A percentile compares a stretch with the other conserved stretches of the same genome.
These are phyloP conservation scores for Lenwebbia sp. DNA, from an alignment of 345 rosid genomes.

Conservation along the genomic window DNA sequence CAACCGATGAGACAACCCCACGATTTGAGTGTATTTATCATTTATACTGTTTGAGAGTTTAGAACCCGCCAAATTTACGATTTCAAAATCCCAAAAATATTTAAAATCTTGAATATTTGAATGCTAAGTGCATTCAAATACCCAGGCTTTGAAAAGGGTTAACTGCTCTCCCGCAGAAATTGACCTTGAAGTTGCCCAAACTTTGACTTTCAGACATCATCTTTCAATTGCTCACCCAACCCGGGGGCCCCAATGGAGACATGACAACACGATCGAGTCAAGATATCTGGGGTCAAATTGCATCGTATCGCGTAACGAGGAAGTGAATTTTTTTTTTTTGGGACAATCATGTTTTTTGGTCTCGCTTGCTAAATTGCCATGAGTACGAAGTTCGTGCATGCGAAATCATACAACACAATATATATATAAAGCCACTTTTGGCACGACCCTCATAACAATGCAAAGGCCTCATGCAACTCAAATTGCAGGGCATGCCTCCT, in stretches of 20 bases:
- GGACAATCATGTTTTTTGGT: background rate
- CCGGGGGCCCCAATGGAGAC: background rate
- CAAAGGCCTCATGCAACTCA: background rate
- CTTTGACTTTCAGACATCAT: background rate
- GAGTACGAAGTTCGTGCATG: background rate
- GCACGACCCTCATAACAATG: background rate
- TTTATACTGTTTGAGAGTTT: background rate
- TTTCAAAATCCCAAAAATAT: background rate
- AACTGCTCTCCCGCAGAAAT: background rate
- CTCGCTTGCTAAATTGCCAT: background rate
- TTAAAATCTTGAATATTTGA: background rate
- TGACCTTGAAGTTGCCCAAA: background rate
- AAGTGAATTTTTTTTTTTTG: background rate
- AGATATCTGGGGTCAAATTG: background rate
- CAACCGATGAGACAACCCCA: fast-evolving
- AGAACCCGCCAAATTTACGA: background rate
- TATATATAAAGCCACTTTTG: background rate
- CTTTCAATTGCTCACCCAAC: background rate
- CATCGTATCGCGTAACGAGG: background rate
- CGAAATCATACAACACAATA: background rate
- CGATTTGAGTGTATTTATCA: background rate
- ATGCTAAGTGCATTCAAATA: background rate
- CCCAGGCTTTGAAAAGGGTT: background rate
- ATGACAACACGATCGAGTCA: background rate
- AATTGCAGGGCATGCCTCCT: background rate